phyloP scores from a whole-genome alignment of 225 moss, liverwort and hornwort species.

The Antitrichia curtipendula region DNA sequence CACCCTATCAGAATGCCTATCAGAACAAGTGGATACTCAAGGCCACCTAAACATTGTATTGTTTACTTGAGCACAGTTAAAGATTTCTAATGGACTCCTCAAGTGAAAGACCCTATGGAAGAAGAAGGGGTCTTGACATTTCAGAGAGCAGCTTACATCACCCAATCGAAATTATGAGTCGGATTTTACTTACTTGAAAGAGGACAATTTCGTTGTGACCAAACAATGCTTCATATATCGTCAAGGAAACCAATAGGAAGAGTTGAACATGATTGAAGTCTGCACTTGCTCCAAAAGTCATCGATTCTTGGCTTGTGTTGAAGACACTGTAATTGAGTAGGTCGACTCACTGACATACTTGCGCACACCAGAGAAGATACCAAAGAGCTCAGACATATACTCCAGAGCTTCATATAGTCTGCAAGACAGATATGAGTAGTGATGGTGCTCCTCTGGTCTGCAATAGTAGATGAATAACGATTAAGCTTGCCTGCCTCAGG shows the following conservation, averaged over 20 bases:
- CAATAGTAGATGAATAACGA: conserved; percentile 20
- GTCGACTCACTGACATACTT: conserved; percentile 26
- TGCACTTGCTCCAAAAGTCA: conserved; percentile 43
- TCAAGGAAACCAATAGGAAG: conserved; percentile 30
- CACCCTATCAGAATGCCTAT: background rate
- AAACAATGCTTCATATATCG: conserved; percentile 26
- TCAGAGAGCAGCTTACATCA: background rate
- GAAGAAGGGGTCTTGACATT: background rate
- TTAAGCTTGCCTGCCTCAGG: conserved; percentile 4
- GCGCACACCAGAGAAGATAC: conserved; percentile 21
- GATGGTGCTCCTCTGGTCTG: conserved; percentile 16
- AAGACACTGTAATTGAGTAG: conserved; percentile 31
- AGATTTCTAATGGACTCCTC: background rate
- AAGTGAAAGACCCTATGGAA: background rate
- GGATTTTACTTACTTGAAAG: conserved; percentile 28
- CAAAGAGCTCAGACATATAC: conserved; percentile 12
- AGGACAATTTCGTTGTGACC: conserved; percentile 15
- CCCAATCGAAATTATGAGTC: background rate
- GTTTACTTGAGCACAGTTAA: background rate
- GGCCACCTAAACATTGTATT: background rate
- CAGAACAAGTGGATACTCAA: background rate
- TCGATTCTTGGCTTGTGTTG: conserved; percentile 29
- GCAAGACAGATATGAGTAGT: conserved; percentile 9
- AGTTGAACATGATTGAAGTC: conserved; percentile 31
- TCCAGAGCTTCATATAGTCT: conserved; percentile 20